These are phyloP conservation scores for Nitzschia sp. DNA, from an alignment of 108 stramenopile species.

Conservation along the genomic window DNA sequence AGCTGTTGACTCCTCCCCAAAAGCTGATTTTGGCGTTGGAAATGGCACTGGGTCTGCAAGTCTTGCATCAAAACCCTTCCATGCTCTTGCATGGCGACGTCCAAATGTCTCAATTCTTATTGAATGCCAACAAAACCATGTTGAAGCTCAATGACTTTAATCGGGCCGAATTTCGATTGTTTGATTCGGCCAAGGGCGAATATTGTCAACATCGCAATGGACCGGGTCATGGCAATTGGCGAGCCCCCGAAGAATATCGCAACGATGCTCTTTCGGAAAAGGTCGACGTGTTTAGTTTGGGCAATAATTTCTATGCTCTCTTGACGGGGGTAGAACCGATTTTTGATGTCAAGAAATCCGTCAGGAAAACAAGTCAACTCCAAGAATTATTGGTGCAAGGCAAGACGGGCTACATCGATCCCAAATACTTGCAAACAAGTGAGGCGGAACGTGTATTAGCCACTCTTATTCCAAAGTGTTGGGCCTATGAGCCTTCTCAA, in stretches of 20 bases:
- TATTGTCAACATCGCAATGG: conserved; percentile 73
- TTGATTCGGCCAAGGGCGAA: conserved; percentile 38
- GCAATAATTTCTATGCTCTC: conserved; percentile 60
- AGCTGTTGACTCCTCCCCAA: conserved; percentile 22
- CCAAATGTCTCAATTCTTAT: conserved; percentile 66
- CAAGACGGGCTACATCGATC: conserved; percentile 37
- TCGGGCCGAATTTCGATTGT: conserved; percentile 71
- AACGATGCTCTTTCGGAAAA: conserved; percentile 52
- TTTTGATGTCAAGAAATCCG: neutral
- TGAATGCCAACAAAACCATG: conserved; percentile 33
- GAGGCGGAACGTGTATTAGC: conserved; percentile 36
- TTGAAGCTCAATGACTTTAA: conserved; percentile 87
- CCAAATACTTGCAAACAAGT: conserved; percentile 33
- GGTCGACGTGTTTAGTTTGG: conserved; percentile 60
- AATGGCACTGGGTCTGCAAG: conserved; percentile 68
- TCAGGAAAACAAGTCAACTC: neutral
- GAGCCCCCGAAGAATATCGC: conserved; percentile 66
- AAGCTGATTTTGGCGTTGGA: conserved; percentile 61
- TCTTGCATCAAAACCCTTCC: conserved; percentile 57
- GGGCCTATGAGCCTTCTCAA: conserved; percentile 38
- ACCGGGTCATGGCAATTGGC: conserved; percentile 29
- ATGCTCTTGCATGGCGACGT: conserved; percentile 70
- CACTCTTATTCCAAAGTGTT: conserved; percentile 49
- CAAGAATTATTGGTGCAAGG: conserved; percentile 17
- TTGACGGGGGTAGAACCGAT: conserved; percentile 41